Percentiles rank a stretch among this genome's conserved stretches.
phyloP scores from a whole-genome alignment of 495 filamentous ascomycete species.

The Entonaema liquescens region DNA sequence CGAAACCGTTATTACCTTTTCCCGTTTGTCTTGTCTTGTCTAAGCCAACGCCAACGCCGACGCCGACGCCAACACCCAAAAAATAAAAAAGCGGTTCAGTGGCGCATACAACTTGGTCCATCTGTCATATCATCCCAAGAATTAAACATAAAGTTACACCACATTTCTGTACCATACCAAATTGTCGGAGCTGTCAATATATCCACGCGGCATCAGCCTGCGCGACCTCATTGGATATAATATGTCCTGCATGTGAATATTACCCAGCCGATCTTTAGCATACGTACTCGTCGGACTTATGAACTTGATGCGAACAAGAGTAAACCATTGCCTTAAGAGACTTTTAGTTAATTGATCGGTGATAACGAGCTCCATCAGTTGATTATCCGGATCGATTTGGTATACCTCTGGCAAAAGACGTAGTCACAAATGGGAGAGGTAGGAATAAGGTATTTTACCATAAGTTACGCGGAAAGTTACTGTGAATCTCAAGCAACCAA shows the following conservation, averaged over 20 bases:
- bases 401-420: not conserved
- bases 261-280: not conserved
- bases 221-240: not conserved
- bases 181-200: slow-evolving; percentile 2
- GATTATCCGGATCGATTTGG: not conserved
- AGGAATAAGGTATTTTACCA: slow-evolving; percentile 26
- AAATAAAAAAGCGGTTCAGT: not conserved
- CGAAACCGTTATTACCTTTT: too few species aligned
- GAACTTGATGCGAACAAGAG: not conserved
- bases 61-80: not conserved
- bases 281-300: not conserved
- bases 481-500: slow-evolving; percentile 19
- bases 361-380: not conserved
- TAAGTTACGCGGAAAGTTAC: slow-evolving; percentile 9
- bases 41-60: not conserved
- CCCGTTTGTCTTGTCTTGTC: too few species aligned
- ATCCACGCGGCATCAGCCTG: not conserved
- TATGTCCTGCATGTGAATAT: not conserved
- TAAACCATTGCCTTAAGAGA: not conserved
- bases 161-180: slow-evolving; percentile 3
- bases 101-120: not conserved
- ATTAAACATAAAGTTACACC: slow-evolving; percentile 7
- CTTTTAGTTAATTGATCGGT: not conserved
- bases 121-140: slow-evolving; percentile 11
- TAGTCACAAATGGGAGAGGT: not conserved